A percentile compares a stretch with the other conserved stretches of the same genome.
Evolutionary conservation across 495 filamentous ascomycete species (phyloP).

Genomic region (Parathielavia appendiculata): DNA sequence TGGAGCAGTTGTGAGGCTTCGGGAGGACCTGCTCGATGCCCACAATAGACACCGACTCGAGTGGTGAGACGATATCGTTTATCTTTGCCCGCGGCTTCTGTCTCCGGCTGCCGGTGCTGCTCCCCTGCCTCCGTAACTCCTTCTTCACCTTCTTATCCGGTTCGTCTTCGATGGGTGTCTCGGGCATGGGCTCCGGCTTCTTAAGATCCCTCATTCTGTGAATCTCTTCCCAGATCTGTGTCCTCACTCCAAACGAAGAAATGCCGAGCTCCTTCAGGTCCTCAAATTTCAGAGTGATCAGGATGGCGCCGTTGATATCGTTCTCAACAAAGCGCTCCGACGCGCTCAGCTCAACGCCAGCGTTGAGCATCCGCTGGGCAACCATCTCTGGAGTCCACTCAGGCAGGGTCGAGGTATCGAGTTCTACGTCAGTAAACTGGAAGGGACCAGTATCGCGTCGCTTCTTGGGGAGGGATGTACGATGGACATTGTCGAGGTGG

Average conservation of each 20-base stretch:
- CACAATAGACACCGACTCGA: slow-evolving; percentile 84
- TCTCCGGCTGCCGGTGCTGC: slow-evolving; percentile 31
- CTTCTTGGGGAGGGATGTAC: slow-evolving; percentile 29
- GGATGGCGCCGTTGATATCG: slow-evolving; percentile 81
- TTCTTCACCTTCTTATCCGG: slow-evolving; percentile 40
- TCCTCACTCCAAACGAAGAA: slow-evolving; percentile 86
- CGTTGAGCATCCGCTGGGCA: slow-evolving; percentile 69
- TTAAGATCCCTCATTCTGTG: slow-evolving; percentile 60
- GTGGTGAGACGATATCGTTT: slow-evolving; percentile 63
- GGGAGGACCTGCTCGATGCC: slow-evolving; percentile 85
- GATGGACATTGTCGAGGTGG: slow-evolving; percentile 34
- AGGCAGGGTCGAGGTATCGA: slow-evolving; percentile 53
- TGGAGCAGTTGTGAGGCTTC: slow-evolving; percentile 78
- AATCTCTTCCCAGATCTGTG: slow-evolving; percentile 80
- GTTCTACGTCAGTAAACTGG: slow-evolving; percentile 49
- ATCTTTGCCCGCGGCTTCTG: slow-evolving; percentile 40
- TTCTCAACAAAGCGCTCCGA: slow-evolving; percentile 83
- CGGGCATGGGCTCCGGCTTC: slow-evolving; percentile 48
- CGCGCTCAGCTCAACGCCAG: slow-evolving; percentile 62
- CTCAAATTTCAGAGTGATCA: slow-evolving; percentile 81
- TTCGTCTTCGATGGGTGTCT: slow-evolving; percentile 53
- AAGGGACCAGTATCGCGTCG: slow-evolving; percentile 39
- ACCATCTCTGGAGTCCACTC: slow-evolving; percentile 72
- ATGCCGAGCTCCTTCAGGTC: slow-evolving; percentile 94
- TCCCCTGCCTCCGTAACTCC: slow-evolving; percentile 38